Percentiles rank a stretch among this genome's conserved stretches.
These are phyloP conservation scores for Morella rubra DNA, from an alignment of 306 rosid genomes.

Conservation along the genomic window DNA sequence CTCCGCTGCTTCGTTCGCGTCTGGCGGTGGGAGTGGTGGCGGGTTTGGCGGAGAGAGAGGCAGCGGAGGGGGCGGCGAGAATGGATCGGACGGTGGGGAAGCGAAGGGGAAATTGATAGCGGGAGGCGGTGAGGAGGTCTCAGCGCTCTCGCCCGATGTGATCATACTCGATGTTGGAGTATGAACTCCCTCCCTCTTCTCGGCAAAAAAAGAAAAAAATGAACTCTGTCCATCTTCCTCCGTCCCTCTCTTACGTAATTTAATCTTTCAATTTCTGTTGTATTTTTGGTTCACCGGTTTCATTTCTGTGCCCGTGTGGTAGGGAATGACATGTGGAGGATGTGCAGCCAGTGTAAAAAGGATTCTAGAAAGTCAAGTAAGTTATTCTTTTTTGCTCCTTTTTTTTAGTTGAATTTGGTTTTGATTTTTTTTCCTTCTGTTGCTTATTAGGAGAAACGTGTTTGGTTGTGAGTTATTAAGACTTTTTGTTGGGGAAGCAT, in stretches of 20 bases:
- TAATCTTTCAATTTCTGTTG: neutral
- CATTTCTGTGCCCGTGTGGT: conserved; percentile 6
- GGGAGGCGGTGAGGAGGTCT: conserved; percentile 52
- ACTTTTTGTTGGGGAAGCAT: neutral
- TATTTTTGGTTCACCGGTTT: neutral
- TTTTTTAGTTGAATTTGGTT: conserved; percentile 4
- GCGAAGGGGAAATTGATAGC: conserved; percentile 47
- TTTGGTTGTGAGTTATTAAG: neutral
- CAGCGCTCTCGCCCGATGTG: conserved; percentile 54
- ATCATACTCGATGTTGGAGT: conserved; percentile 89
- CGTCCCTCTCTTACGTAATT: neutral
- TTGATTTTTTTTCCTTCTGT: neutral
- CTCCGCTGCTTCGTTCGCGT: conserved; percentile 56
- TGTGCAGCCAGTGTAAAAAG: conserved; percentile 78
- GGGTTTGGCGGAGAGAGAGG: conserved; percentile 43
- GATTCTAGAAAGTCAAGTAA: conserved; percentile 72
- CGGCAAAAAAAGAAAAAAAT: too few species aligned
- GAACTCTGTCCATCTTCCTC: neutral
- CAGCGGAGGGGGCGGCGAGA: conserved; percentile 37
- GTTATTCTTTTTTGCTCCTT: conserved; percentile 15
- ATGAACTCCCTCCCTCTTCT: conserved; percentile 25
- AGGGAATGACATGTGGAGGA: conserved; percentile 79
- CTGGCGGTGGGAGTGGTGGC: conserved; percentile 57
- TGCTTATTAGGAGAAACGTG: too few species aligned
- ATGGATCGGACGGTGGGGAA: conserved; percentile 51